phyloP scores from a whole-genome alignment of 192 early-diverging fungal species.

The Rhizoclosmatium sp. region DNA sequence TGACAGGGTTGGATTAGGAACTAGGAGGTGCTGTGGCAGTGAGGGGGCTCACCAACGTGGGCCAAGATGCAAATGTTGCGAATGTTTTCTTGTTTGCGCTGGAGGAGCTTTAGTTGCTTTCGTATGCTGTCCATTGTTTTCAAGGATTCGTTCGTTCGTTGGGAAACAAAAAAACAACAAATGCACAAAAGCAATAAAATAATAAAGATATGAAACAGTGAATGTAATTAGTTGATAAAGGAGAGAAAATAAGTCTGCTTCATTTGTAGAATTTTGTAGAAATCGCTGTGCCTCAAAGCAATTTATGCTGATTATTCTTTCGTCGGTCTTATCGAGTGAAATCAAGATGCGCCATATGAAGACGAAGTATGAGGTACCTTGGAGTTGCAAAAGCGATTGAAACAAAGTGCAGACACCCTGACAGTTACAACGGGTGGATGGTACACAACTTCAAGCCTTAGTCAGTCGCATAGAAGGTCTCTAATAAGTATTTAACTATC shows the following conservation, averaged over 20 bases:
- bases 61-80: conserved; percentile 98
- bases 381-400: too few species aligned
- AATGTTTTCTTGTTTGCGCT: conserved; percentile 51
- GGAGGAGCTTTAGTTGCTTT: conserved; percentile 16
- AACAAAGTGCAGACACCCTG: too few species aligned
- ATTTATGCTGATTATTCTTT: not conserved
- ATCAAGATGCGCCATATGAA: too few species aligned
- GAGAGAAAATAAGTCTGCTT: too few species aligned
- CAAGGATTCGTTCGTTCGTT: not conserved
- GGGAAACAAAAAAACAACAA: not conserved
- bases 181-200: not conserved
- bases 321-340: too few species aligned
- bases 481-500: too few species aligned
- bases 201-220: not conserved
- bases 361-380: too few species aligned
- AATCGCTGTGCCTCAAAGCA: not conserved
- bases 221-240: not conserved
- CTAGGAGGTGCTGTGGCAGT: not conserved
- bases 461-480: too few species aligned
- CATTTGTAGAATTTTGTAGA: not conserved
- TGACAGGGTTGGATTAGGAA: not conserved
- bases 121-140: conserved; percentile 23
- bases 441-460: too few species aligned
- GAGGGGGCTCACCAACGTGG: conserved; percentile 91
- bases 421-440: too few species aligned